phyloP scores from a whole-genome alignment of 2,329 filamentous ascomycete species.

The Parascedosporium putredinis region DNA sequence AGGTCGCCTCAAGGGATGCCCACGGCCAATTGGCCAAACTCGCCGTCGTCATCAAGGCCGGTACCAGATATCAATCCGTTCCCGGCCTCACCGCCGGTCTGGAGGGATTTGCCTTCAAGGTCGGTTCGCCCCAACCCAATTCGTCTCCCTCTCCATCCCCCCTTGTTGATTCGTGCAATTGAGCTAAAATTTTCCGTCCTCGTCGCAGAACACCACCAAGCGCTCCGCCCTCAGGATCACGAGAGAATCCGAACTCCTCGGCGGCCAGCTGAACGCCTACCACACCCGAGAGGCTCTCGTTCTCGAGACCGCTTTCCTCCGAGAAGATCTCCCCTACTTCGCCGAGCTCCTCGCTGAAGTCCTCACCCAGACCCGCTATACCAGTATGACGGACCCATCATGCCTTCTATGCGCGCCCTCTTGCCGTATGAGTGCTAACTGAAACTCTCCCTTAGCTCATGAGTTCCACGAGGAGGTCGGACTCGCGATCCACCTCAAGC shows the following conservation, averaged over 20 bases:
- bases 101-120: constrained; percentile 97
- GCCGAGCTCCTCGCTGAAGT: constrained; percentile 91
- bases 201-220: constrained; percentile 64
- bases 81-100: constrained; percentile 85
- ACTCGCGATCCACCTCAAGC: constrained; percentile 64
- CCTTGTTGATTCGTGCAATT: neutral
- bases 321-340: constrained; percentile 94
- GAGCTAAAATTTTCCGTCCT: constrained; percentile 37
- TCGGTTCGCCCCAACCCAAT: too few species aligned
- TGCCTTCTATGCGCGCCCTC: neutral
- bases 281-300: constrained; percentile 92
- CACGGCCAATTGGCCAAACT: constrained; percentile 83
- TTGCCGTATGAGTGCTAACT: constrained; percentile 12
- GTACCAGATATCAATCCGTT: constrained; percentile 81
- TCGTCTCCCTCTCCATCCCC: too few species aligned
- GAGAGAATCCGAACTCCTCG: constrained; percentile 90
- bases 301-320: constrained; percentile 87
- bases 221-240: constrained; percentile 87
- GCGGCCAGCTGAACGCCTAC: constrained; percentile 76
- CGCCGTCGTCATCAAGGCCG: constrained; percentile 85
- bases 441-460: constrained; percentile 55
- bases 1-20: constrained; percentile 84
- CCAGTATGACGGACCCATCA: constrained; percentile 39
- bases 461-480: constrained; percentile 86
- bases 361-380: constrained; percentile 77